A percentile compares a stretch with the other conserved stretches of the same genome.
phyloP scores from a whole-genome alignment of 176 grass and related monocot species.

The Oryza meridionalis region DNA sequence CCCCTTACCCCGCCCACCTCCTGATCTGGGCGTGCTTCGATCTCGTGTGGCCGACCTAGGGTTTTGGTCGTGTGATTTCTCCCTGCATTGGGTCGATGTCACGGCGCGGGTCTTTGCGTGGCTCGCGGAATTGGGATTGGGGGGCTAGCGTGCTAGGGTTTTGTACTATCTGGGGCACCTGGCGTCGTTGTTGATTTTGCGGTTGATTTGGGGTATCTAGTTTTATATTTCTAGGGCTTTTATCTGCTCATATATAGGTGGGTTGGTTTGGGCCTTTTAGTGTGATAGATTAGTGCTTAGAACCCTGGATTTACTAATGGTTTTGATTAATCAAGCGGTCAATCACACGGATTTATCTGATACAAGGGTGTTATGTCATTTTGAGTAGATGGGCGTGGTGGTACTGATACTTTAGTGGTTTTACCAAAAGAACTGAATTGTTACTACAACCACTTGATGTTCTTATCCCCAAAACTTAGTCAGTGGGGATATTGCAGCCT shows the following conservation, averaged over 20 bases:
- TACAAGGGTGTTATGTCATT: neutral
- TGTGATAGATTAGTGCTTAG: neutral
- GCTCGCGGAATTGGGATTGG: neutral
- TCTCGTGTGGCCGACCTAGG: constrained; percentile 39
- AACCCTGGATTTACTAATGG: neutral
- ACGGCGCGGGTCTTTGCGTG: neutral
- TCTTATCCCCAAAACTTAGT: neutral
- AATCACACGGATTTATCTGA: neutral
- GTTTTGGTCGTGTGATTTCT: constrained; percentile 8
- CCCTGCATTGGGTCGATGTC: constrained; percentile 28
- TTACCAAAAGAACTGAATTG: neutral
- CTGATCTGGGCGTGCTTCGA: constrained; percentile 35
- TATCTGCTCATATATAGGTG: neutral
- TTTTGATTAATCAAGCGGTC: neutral
- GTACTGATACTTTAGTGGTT: neutral
- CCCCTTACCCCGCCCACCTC: neutral
- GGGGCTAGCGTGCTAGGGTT: constrained; percentile 38
- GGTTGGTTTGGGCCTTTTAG: neutral
- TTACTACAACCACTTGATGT: neutral
- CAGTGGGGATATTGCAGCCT: neutral
- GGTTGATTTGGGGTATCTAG: neutral
- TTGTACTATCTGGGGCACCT: constrained; percentile 31
- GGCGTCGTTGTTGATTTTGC: neutral
- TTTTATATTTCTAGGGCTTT: neutral
- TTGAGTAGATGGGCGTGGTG: neutral